A percentile compares a stretch with the other conserved stretches of the same genome.
Conservation (phyloP, 371 early-diverging fungal genomes). For the Zychaea mexicana region DNA sequence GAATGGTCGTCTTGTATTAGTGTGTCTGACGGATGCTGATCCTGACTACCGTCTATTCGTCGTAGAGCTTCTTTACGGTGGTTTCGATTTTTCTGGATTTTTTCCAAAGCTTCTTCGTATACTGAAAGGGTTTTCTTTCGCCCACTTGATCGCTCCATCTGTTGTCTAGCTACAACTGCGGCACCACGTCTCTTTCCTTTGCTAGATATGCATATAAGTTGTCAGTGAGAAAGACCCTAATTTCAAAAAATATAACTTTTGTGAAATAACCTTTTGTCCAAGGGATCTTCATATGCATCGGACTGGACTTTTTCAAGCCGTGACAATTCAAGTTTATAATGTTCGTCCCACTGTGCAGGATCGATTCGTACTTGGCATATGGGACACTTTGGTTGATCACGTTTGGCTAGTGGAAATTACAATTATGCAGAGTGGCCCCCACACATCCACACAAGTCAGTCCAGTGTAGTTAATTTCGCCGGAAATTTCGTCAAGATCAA, state of each 20-base stretch:
- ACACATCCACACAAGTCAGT: too few relatives aligned
- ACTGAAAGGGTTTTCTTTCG: slow-evolving; percentile 36
- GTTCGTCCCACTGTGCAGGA: slow-evolving; percentile 48
- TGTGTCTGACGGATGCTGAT: background rate
- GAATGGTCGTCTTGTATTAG: slow-evolving; percentile 1
- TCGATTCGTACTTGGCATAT: slow-evolving; percentile 57
- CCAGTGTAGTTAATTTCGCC: background rate
- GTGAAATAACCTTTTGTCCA: slow-evolving; percentile 24
- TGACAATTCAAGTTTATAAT: slow-evolving; percentile 55
- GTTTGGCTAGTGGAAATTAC: slow-evolving; percentile 26
- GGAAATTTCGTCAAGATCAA: background rate
- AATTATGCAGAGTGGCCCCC: background rate
- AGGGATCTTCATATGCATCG: slow-evolving; percentile 30
- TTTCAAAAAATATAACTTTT: background rate
- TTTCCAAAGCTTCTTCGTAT: slow-evolving; percentile 47
- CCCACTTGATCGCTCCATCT: slow-evolving; percentile 39
- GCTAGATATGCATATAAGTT: slow-evolving; percentile 9
- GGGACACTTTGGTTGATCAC: slow-evolving; percentile 56
- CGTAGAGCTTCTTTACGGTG: slow-evolving; percentile 23
- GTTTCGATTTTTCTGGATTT: slow-evolving; percentile 38
- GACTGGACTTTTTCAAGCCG: slow-evolving; percentile 45
- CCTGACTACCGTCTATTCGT: slow-evolving; percentile 13
- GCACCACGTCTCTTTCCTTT: slow-evolving; percentile 60
- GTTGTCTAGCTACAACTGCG: slow-evolving; percentile 55
- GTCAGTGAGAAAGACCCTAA: background rate